Conservation (phyloP, 148 eudicot species). For the Polygonum aviculare region DNA sequence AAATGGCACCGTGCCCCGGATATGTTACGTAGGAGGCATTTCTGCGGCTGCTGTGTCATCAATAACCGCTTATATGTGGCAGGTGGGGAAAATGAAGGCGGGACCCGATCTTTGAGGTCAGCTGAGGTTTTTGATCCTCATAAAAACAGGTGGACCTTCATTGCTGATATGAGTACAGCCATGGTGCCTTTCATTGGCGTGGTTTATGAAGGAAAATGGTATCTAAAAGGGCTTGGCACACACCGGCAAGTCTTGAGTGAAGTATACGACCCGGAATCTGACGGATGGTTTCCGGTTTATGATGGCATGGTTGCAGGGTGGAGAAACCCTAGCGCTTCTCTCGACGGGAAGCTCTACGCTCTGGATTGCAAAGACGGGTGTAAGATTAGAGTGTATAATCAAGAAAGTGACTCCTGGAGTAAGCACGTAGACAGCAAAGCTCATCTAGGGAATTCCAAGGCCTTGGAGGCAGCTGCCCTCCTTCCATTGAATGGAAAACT, state of each 20-base stretch:
- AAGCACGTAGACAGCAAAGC: conserved; percentile 62
- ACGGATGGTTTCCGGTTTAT: conserved; percentile 59
- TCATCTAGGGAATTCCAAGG: conserved; percentile 77
- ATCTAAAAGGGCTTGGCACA: conserved; percentile 73
- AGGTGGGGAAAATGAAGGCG: conserved; percentile 83
- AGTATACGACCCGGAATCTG: conserved; percentile 62
- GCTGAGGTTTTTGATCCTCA: conserved; percentile 88
- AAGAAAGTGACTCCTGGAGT: conserved; percentile 62
- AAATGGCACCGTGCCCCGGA: conserved; percentile 98
- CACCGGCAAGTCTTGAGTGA: conserved; percentile 80
- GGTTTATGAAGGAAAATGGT: conserved; percentile 88
- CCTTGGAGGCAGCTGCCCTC: conserved; percentile 75
- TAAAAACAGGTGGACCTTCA: conserved; percentile 71
- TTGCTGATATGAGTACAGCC: conserved; percentile 81
- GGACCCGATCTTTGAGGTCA: conserved; percentile 58
- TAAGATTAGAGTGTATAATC: conserved; percentile 69
- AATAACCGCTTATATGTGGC: conserved; percentile 93
- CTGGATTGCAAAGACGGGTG: conserved; percentile 91
- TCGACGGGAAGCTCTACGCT: conserved; percentile 65
- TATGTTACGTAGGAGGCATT: conserved; percentile 76
- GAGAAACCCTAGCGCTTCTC: conserved; percentile 70
- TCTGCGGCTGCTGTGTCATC: conserved; percentile 83
- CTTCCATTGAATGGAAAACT: conserved; percentile 61
- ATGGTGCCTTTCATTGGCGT: conserved; percentile 90
- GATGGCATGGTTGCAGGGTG: conserved; percentile 86